Base-by-base conservation (phyloP, 2,329 filamentous ascomycete genomes). In the Cladobotryum protrusum region DNA sequence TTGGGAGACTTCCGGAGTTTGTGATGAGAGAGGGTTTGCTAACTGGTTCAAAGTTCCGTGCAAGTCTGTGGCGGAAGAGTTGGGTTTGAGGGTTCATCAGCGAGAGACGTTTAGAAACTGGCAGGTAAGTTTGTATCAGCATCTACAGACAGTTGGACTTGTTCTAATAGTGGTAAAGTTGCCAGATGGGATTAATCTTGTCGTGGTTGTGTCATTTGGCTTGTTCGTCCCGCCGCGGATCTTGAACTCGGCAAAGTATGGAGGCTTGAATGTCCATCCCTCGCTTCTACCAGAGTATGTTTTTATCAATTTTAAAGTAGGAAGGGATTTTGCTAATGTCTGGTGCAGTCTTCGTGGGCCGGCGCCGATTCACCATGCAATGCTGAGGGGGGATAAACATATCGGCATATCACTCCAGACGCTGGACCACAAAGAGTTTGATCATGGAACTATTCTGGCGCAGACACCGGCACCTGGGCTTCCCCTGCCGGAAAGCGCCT, bases 191-290 rank as follows among this genome's bases (percentile, higher is more conserved):
- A 82, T 83, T 57, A 90, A 96, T 65, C 74, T 99, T 52, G 79
- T 99, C 57, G 75, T 97, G 42, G 91, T 91, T 43, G 93, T 97
- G 4, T 97, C 93, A 0, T 99, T 97, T 68, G 93, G 93, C 3
- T 78, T 96, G 7, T 86, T 96, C 54, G 84, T 99, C 1, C 93
- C 93, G 1, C 76, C 78, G 1, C 78, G 89, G 4, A 81, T 97
- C 14, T 73, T 99, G 18, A 72, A 72, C 18, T 71, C 71, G 1
- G 81, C 87, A 19, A 81, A 79, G 59, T 96, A 95, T 68, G 91
- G 91, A 40, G 93, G 93, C 0, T 71, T 99, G 3, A 99, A 99
- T 67, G 78, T 99, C 2, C 93, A 99, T 62, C 93, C 93, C 1
- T 97, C 92, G 1, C 70, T 96, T 24, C 78, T 99, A 13, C 92